A percentile compares a stretch with the other conserved stretches of the same genome.
Evolutionary conservation across 2,329 filamentous ascomycete species (phyloP).

Genomic region (Ophiostoma sp.): DNA sequence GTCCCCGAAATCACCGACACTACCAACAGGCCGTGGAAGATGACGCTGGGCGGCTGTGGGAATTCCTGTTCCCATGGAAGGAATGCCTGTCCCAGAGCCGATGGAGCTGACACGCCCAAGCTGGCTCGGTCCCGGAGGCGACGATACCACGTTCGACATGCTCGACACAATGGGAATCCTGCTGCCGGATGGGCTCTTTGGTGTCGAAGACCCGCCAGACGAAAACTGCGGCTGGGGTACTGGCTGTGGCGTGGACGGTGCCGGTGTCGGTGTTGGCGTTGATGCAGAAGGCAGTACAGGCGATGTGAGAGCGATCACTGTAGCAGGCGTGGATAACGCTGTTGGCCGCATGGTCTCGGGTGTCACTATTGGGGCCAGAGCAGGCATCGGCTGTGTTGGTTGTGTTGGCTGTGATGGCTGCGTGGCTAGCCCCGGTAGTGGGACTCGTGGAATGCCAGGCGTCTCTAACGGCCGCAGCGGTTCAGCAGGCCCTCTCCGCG

Average conservation of each 20-base stretch:
- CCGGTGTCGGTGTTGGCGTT: background rate
- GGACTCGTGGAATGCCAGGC: background rate
- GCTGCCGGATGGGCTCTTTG: slow-evolving; percentile 20
- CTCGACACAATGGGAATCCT: slow-evolving; percentile 17
- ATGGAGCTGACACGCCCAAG: slow-evolving; percentile 9
- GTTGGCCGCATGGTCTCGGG: background rate
- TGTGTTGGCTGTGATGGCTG: background rate
- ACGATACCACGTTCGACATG: slow-evolving; percentile 12
- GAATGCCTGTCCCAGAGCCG: background rate
- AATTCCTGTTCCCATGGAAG: background rate
- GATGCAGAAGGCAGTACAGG: background rate
- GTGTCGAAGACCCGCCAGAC: background rate
- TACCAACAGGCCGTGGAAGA: background rate
- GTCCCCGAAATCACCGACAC: slow-evolving; percentile 16
- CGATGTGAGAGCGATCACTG: background rate
- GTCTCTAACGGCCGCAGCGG: background rate
- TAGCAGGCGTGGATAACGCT: background rate
- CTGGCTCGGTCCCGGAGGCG: background rate
- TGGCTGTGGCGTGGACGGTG: background rate
- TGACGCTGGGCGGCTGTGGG: background rate
- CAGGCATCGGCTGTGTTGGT: background rate
- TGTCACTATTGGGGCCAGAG: background rate
- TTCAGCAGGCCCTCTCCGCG: background rate
- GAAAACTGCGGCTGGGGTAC: background rate
- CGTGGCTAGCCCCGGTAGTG: background rate